A percentile compares a stretch with the other conserved stretches of the same genome.
These are phyloP conservation scores for Bryoerythrophyllum caledonicum DNA, from an alignment of 225 moss, liverwort and hornwort genomes.

Conservation along the genomic window DNA sequence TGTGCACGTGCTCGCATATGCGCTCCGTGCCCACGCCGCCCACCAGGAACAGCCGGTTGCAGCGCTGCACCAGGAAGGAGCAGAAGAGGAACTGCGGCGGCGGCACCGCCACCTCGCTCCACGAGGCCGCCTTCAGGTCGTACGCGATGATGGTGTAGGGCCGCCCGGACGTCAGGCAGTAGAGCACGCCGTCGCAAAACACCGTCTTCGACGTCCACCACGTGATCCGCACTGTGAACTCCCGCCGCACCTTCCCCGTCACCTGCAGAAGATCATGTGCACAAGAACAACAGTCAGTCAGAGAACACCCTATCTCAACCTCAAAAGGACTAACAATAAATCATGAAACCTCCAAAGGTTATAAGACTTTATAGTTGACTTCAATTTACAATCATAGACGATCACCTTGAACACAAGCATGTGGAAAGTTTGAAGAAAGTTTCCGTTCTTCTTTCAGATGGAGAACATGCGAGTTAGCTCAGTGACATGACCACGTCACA, in stretches of 20 bases:
- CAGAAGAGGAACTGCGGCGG: conserved; percentile 57
- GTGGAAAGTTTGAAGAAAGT: no score
- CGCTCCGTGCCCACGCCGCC: conserved; percentile 54
- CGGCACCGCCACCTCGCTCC: conserved; percentile 53
- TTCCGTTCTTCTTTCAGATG: no score
- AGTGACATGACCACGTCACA: not conserved
- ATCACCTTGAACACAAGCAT: no score
- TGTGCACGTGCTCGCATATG: conserved; percentile 48
- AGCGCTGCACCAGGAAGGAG: conserved; percentile 46
- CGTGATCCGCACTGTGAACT: conserved; percentile 53
- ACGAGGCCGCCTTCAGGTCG: conserved; percentile 44
- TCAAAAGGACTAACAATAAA: not conserved
- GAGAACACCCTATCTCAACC: no score
- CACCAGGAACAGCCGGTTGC: conserved; percentile 39
- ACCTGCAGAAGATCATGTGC: conserved; percentile 19
- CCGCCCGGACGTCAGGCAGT: conserved; percentile 65
- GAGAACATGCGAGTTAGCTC: not conserved
- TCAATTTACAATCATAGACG: no score
- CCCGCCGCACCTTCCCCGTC: conserved; percentile 50
- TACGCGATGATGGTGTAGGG: conserved; percentile 63
- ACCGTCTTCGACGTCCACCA: conserved; percentile 67
- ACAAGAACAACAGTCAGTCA: no score
- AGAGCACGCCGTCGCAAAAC: conserved; percentile 46
- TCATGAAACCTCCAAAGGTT: no score
- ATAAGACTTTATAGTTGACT: no score